phyloP scores from a whole-genome alignment of 2,329 filamentous ascomycete genomes.

The Verruconis gallopava region DNA sequence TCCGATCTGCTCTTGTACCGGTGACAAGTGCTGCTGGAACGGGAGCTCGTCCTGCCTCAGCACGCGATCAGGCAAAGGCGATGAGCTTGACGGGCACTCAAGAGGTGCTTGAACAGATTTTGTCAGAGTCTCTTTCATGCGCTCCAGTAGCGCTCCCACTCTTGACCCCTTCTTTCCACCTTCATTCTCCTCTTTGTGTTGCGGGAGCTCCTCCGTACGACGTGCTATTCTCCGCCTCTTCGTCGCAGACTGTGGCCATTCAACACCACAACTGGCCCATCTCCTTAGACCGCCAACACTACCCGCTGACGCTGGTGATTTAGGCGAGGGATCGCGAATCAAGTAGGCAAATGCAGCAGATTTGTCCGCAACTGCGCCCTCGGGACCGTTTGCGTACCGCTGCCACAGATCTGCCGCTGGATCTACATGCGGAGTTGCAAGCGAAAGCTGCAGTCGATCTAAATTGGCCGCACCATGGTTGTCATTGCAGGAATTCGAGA shows the following conservation, averaged over 20 bases:
- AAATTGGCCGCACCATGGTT: constrained; percentile 16
- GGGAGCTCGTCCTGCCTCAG: not conserved
- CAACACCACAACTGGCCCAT: constrained; percentile 38
- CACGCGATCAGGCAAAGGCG: constrained; percentile 26
- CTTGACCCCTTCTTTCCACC: constrained; percentile 18
- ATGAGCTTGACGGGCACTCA: constrained; percentile 33
- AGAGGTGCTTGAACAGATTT: constrained; percentile 17
- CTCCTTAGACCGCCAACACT: constrained; percentile 33
- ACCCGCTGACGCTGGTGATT: constrained; percentile 30
- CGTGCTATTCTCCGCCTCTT: constrained; percentile 22
- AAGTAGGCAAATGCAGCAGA: constrained; percentile 26
- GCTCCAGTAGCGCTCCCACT: constrained; percentile 25
- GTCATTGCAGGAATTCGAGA: constrained; percentile 6
- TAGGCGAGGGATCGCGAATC: constrained; percentile 33
- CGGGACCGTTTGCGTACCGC: constrained; percentile 22
- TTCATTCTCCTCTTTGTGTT: constrained; percentile 11
- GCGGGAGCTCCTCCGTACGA: constrained; percentile 20
- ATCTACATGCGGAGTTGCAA: constrained; percentile 33
- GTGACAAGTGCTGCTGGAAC: not conserved
- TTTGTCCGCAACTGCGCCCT: constrained; percentile 1
- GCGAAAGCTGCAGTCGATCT: constrained; percentile 15
- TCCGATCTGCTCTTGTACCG: not conserved
- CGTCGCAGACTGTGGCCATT: constrained; percentile 30
- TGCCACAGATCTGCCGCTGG: constrained; percentile 35
- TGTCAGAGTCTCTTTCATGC: constrained; percentile 32